These are phyloP conservation scores for Sporothrix pseudoabietina DNA, from an alignment of 2,329 filamentous ascomycete species.

Conservation along the genomic window DNA sequence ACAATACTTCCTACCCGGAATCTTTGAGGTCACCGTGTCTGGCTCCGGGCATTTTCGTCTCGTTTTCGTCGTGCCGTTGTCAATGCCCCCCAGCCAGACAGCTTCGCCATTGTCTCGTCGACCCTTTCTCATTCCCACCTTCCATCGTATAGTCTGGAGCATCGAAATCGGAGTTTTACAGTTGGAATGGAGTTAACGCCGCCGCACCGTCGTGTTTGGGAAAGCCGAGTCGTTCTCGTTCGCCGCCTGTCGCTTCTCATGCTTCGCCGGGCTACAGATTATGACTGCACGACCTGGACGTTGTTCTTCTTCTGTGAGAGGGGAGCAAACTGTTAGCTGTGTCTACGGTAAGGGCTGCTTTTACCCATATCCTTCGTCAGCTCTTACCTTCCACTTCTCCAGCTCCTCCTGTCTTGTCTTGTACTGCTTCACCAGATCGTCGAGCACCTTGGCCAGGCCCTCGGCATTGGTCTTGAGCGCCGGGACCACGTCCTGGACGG, in stretches of 20 bases:
- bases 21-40: background rate
- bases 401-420: conserved; percentile 91
- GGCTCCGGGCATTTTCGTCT: background rate
- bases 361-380: background rate
- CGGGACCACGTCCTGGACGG: conserved; percentile 88
- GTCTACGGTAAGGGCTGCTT: background rate
- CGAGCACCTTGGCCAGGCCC: conserved; percentile 88
- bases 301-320: conserved; percentile 81
- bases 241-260: background rate
- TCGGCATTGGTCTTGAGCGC: conserved; percentile 92
- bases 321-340: background rate
- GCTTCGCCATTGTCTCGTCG: background rate
- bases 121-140: background rate
- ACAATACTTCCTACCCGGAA: background rate
- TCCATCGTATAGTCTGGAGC: background rate
- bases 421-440: conserved; percentile 95
- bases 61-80: background rate
- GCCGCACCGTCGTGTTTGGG: background rate
- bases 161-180: background rate
- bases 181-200: background rate
- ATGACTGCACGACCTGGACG: conserved; percentile 81
- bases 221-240: background rate
- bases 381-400: conserved; percentile 93
- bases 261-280: conserved; percentile 35
- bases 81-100: background rate